Conservation (phyloP, 179 eudicot genomes). For the Silene noctiflora region DNA sequence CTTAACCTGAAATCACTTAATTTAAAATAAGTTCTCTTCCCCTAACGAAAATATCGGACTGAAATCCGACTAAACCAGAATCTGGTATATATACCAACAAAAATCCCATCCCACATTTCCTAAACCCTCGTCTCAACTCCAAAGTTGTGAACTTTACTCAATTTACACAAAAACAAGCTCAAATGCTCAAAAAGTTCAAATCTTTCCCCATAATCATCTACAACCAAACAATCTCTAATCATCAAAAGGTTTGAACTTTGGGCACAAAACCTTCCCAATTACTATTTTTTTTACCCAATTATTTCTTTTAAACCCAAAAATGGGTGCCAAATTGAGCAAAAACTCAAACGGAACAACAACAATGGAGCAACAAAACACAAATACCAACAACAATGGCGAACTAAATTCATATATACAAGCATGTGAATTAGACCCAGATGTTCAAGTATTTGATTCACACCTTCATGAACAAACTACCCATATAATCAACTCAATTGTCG, state of each 20-base stretch:
- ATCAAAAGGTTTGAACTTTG: constrained; percentile 43
- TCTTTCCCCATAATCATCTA: neutral
- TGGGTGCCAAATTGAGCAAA: constrained; percentile 36
- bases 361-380: constrained; percentile 18
- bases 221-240: constrained; percentile 2
- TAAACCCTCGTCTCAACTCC: neutral
- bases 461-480: constrained; percentile 34
- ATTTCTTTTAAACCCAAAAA: neutral
- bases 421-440: constrained; percentile 36
- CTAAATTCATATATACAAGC: constrained; percentile 35
- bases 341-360: constrained; percentile 8
- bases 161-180: neutral
- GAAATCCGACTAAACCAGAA: too few species aligned
- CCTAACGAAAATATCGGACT: too few species aligned
- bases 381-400: constrained; percentile 26
- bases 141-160: neutral
- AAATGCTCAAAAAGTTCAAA: neutral
- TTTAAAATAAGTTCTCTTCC: too few species aligned
- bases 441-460: constrained; percentile 35
- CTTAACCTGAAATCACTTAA: too few species aligned
- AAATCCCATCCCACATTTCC: too few species aligned
- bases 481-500: constrained; percentile 30
- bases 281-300: constrained; percentile 7
- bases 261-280: constrained; percentile 21
- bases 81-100: too few species aligned